Evolutionary conservation across 768 basidiomycete genomes (phyloP).

Genomic region (Favolaschia claudopus): DNA sequence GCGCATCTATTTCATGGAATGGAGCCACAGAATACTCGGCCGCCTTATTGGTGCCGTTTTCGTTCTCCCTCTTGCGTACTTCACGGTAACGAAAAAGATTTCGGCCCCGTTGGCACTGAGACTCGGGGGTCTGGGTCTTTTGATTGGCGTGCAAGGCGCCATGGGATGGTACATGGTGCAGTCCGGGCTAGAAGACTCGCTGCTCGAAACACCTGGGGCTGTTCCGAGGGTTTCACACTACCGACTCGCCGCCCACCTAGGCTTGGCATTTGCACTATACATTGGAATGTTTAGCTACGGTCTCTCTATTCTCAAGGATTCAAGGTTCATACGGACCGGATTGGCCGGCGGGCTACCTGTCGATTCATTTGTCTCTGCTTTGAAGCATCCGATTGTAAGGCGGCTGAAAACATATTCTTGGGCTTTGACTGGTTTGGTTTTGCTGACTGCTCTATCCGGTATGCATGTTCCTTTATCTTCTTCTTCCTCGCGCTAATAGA

Average conservation of each 20-base stretch:
- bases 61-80: conserved; percentile 85
- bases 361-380: conserved; percentile 49
- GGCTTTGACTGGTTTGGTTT: conserved; percentile 77
- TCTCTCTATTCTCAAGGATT: conserved; percentile 78
- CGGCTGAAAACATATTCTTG: conserved; percentile 67
- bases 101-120: conserved; percentile 66
- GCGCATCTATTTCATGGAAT: conserved; percentile 97
- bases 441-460: conserved; percentile 95
- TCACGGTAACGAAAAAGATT: conserved; percentile 73
- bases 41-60: conserved; percentile 86
- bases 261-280: conserved; percentile 91
- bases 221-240: conserved; percentile 98
- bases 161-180: conserved; percentile 99
- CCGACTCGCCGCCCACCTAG: conserved; percentile 92
- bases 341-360: conserved; percentile 63
- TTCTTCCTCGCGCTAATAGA: background rate
- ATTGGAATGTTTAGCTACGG: conserved; percentile 90
- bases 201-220: conserved; percentile 81
- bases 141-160: conserved; percentile 91
- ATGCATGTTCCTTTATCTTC: conserved; percentile 25
- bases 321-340: conserved; percentile 68
- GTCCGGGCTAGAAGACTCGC: conserved; percentile 87
- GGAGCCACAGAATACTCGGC: conserved; percentile 93
- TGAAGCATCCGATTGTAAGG: conserved; percentile 64
- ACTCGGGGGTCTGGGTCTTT: conserved; percentile 73